phyloP scores from a whole-genome alignment of 192 early-diverging fungal genomes.

The Coemansia sp. region DNA sequence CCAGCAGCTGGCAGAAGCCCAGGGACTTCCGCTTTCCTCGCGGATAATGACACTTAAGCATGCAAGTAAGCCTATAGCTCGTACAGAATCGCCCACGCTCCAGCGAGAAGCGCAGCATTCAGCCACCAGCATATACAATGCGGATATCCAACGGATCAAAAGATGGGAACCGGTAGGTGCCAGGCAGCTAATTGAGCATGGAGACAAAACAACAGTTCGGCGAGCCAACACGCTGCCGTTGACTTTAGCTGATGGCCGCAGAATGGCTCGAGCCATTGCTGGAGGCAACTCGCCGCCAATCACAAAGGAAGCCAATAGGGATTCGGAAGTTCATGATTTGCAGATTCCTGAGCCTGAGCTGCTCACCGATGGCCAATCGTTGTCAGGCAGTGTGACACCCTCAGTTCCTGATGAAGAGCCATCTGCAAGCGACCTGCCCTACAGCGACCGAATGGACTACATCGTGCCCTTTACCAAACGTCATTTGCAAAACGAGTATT shows the following conservation, averaged over 20 bases:
- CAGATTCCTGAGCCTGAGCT: no score
- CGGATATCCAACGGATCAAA: no score
- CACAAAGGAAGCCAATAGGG: background rate
- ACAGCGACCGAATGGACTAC: conserved; percentile 53
- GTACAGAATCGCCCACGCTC: background rate
- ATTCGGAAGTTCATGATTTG: no score
- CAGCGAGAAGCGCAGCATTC: background rate
- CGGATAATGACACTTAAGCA: conserved; percentile 15
- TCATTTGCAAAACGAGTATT: conserved; percentile 52
- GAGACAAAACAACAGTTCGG: background rate
- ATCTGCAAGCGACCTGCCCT: conserved; percentile 18
- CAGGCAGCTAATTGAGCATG: background rate
- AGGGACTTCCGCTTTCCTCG: conserved; percentile 47
- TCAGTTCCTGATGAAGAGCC: background rate
- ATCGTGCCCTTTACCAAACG: conserved; percentile 47
- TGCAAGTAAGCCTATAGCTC: background rate
- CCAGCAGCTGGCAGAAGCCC: conserved; percentile 47
- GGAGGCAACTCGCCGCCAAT: background rate
- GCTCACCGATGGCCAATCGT: no score
- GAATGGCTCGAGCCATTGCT: conserved; percentile 4
- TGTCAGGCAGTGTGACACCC: no score
- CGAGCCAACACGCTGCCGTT: conserved; percentile 20
- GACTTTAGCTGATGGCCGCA: conserved; percentile 18
- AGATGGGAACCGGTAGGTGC: no score
- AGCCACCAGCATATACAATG: background rate